phyloP scores from a whole-genome alignment of 2,329 filamentous ascomycete genomes.

The Trichoderma citrinoviride region DNA sequence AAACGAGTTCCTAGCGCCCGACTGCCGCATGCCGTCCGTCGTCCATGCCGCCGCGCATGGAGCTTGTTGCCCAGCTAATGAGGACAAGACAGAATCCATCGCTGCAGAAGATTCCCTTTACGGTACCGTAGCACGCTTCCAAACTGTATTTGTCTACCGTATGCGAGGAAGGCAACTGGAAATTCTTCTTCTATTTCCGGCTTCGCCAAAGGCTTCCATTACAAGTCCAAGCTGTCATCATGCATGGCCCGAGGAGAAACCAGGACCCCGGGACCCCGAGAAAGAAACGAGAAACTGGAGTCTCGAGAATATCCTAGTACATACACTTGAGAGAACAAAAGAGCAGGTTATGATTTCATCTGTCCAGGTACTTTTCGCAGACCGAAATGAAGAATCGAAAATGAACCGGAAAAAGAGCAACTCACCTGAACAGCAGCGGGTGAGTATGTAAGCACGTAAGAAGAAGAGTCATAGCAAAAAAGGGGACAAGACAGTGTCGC shows the following conservation, averaged over 20 bases:
- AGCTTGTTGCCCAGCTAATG: slow-evolving; percentile 13
- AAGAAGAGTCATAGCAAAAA: slow-evolving; percentile 6
- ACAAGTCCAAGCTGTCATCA: no score
- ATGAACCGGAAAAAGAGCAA: slow-evolving; percentile 7
- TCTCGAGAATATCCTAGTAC: no score
- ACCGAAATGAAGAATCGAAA: background rate
- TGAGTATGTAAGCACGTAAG: background rate
- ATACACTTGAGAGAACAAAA: background rate
- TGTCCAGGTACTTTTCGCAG: background rate
- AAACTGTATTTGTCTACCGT: no score
- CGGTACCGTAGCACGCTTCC: no score
- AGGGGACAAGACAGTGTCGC: background rate
- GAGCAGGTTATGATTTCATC: slow-evolving; percentile 18
- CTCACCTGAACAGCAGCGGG: no score
- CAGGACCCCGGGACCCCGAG: background rate
- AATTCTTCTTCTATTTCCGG: no score
- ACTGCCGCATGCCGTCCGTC: background rate
- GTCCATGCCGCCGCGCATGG: background rate
- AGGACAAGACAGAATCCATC: background rate
- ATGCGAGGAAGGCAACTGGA: no score
- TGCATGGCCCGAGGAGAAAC: background rate
- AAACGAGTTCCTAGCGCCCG: background rate
- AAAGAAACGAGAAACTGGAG: no score
- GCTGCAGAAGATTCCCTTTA: no score
- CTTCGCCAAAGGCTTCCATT: no score